Evolutionary conservation across 495 filamentous ascomycete species (phyloP).

Genomic region (Jackrogersella multiformis): DNA sequence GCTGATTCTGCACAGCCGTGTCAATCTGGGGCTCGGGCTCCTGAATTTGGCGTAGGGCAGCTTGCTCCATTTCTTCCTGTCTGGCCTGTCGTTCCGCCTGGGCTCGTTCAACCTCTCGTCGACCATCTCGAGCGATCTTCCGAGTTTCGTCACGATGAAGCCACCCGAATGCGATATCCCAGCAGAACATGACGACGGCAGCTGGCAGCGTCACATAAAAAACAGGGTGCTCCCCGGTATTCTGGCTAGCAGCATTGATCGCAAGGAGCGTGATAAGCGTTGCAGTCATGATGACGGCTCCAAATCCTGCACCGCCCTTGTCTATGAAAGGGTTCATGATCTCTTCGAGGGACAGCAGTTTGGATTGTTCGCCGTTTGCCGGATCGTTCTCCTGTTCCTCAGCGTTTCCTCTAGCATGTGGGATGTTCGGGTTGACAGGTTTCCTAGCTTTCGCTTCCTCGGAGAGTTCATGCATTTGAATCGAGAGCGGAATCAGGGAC

Average conservation of each 20-base stretch:
- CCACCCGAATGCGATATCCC: slow-evolving; percentile 69
- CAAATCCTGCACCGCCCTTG: slow-evolving; percentile 67
- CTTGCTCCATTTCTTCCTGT: slow-evolving; percentile 22
- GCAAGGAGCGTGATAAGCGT: slow-evolving; percentile 67
- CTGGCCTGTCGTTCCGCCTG: slow-evolving; percentile 47
- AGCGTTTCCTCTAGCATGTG: slow-evolving; percentile 63
- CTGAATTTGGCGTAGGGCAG: neutral
- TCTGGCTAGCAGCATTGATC: slow-evolving; percentile 64
- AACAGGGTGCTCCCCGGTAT: slow-evolving; percentile 57
- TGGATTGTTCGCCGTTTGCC: slow-evolving; percentile 56
- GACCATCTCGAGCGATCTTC: slow-evolving; percentile 64
- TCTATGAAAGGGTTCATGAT: slow-evolving; percentile 77
- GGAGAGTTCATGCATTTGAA: slow-evolving; percentile 71
- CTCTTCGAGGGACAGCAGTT: slow-evolving; percentile 68
- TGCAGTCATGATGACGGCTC: slow-evolving; percentile 67
- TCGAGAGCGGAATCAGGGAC: slow-evolving; percentile 67
- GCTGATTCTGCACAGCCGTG: neutral
- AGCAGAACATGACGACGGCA: slow-evolving; percentile 69
- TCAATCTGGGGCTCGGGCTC: neutral
- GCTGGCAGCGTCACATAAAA: slow-evolving; percentile 71
- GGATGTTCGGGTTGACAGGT: slow-evolving; percentile 74
- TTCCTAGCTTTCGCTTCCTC: slow-evolving; percentile 61
- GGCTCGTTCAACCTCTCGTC: slow-evolving; percentile 59
- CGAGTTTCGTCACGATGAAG: slow-evolving; percentile 64
- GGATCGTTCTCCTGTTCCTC: slow-evolving; percentile 61